Percentiles rank a stretch among this genome's conserved stretches.
Conservation (phyloP, 305 asterid genomes). For the Fraxinus velutina region DNA sequence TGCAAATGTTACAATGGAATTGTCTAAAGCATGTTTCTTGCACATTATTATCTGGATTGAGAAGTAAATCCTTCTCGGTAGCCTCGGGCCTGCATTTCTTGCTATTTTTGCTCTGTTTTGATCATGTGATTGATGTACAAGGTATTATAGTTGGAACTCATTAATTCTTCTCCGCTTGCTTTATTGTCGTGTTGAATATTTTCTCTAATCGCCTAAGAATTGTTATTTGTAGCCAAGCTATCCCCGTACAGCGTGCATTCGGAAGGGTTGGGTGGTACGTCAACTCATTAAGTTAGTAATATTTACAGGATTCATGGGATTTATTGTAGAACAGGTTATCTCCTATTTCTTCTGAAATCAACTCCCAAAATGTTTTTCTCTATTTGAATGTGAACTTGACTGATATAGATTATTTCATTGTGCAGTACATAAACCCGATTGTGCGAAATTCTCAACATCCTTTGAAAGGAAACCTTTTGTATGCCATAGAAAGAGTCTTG, state of each 20-base stretch:
- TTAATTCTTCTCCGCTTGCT: slow-evolving; percentile 2
- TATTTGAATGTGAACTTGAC: slow-evolving; percentile 10
- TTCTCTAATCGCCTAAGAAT: slow-evolving; percentile 13
- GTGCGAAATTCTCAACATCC: slow-evolving; percentile 95
- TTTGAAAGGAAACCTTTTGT: slow-evolving; percentile 76
- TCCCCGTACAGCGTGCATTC: slow-evolving; percentile 50
- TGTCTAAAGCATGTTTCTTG: not conserved
- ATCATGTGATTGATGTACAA: slow-evolving; percentile 11
- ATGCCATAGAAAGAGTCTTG: slow-evolving; percentile 89
- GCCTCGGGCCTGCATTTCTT: not conserved
- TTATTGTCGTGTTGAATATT: not conserved
- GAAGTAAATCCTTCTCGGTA: slow-evolving; percentile 11
- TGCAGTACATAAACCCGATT: slow-evolving; percentile 96
- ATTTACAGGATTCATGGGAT: slow-evolving; percentile 62
- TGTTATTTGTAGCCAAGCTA: slow-evolving; percentile 56
- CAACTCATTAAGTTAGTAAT: slow-evolving; percentile 51
- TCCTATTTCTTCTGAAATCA: slow-evolving; percentile 24
- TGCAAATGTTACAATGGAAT: not conserved
- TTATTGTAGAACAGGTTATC: slow-evolving; percentile 67
- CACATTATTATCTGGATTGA: slow-evolving; percentile 1
- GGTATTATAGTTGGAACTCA: not conserved
- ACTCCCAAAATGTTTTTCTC: slow-evolving; percentile 19
- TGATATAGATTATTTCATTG: slow-evolving; percentile 30
- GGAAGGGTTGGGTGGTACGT: slow-evolving; percentile 62
- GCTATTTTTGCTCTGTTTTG: slow-evolving; percentile 12